Evolutionary conservation across 2,329 filamentous ascomycete genomes (phyloP).

Genomic region (Penicillium vulpinum): DNA sequence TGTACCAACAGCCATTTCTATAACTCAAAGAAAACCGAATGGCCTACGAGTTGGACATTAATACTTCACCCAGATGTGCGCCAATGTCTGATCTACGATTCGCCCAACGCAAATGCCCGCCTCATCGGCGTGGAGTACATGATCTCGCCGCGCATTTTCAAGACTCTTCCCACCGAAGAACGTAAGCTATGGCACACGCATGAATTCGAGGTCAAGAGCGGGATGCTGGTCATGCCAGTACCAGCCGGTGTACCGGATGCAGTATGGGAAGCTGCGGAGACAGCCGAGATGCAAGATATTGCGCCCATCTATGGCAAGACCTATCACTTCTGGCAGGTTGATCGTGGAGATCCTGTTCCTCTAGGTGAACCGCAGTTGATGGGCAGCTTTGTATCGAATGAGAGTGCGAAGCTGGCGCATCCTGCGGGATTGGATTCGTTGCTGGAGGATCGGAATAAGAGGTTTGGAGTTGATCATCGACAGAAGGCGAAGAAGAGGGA

Average conservation of each 20-base stretch:
- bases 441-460: conserved; percentile 54
- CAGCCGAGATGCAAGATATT: conserved; percentile 75
- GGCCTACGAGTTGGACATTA: not conserved
- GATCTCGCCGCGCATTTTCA: conserved; percentile 70
- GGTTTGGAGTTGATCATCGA: conserved; percentile 54
- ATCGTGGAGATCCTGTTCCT: conserved; percentile 66
- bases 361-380: conserved; percentile 64
- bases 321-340: conserved; percentile 84
- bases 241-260: conserved; percentile 49
- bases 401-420: conserved; percentile 25
- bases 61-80: conserved; percentile 60
- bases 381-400: conserved; percentile 54
- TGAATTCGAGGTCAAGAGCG: conserved; percentile 50
- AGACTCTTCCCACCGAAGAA: conserved; percentile 65
- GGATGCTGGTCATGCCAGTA: conserved; percentile 46
- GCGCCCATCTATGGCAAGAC: conserved; percentile 77
- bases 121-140: conserved; percentile 88
- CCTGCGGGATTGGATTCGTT: conserved; percentile 35
- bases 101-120: conserved; percentile 63
- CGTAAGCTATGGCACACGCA: conserved; percentile 78
- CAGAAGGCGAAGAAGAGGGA: conserved; percentile 56
- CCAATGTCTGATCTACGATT: conserved; percentile 84
- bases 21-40: not conserved
- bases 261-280: conserved; percentile 75
- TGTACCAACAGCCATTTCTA: not conserved